Evolutionary conservation across 371 early-diverging fungal genomes (phyloP), one percentile per base, ranked within the genome.

Genomic region (Nematocida sp.): DNA sequence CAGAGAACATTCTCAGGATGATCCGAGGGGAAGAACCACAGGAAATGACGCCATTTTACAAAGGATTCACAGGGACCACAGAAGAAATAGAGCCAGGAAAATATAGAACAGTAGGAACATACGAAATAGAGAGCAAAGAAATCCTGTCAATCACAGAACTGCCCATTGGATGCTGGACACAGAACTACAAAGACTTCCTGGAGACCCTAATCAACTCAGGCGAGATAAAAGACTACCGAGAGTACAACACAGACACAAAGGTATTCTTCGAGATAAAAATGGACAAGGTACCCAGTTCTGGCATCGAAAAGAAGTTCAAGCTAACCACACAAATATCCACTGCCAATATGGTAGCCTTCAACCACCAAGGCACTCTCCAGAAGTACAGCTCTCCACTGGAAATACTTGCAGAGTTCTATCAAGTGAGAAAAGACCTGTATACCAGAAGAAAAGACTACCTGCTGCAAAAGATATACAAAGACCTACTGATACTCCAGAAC

Each of bases 331-430:
- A 86, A 1, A 85, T 95, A 25, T 65, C 87, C 13, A 89, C 89
- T 0, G 87, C 86, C 23, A 99, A 99, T 80, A 88, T 99, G 88
- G 94, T 96, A 2, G 94, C 93, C 79, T 96, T 96, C 82, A 94
- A 98, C 84, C 80, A 85, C 19, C 85, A 91, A 27, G 93, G 91
- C 2, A 87, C 89, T 21, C 87, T 99, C 58, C 88, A 88, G 77
- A 90, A 89, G 80, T 98, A 95, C 79, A 75, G 78, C 2, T 84
- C 84, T 0, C 84, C 91, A 1, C 86, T 88, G 63, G 91, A 92
- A 32, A 91, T 99, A 46, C 75, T 96, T 25, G 80, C 83, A 55
- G 97, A 97, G 63, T 97, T 95, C 81, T 98, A 89, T 79, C 83
- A 86, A 15, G 81, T 95, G 9, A 87, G 99, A 27, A 77, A 92